A percentile compares a stretch with the other conserved stretches of the same genome.
Conservation (phyloP, 208 protist species). For the Leishmania aethiopica region DNA sequence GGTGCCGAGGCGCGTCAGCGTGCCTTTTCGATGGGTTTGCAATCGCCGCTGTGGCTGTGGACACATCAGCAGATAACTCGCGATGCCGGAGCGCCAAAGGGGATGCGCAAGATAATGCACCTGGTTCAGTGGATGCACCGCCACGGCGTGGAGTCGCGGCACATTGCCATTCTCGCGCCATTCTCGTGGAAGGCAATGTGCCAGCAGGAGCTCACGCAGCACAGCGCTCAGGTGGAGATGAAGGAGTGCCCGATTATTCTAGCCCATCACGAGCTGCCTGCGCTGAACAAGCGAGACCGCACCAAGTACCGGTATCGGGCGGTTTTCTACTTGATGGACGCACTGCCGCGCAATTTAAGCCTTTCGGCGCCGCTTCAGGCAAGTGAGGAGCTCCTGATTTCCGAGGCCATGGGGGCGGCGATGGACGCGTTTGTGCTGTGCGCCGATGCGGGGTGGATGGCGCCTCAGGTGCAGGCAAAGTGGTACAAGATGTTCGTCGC, state of each 20-base stretch:
- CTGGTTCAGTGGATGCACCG: conserved; percentile 73
- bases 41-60: conserved; percentile 86
- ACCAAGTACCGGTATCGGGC: conserved; percentile 61
- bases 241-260: conserved; percentile 48
- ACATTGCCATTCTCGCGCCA: conserved; percentile 71
- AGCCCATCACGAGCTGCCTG: conserved; percentile 77
- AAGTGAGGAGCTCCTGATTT: conserved; percentile 32
- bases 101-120: conserved; percentile 51
- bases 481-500: conserved; percentile 76
- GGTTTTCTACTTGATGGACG: conserved; percentile 70
- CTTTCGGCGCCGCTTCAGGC: conserved; percentile 26
- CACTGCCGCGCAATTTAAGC: conserved; percentile 31
- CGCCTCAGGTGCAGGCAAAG: conserved; percentile 43
- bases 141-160: conserved; percentile 45
- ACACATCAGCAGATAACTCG: conserved; percentile 51
- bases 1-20: conserved; percentile 26
- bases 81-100: conserved; percentile 34
- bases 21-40: conserved; percentile 59
- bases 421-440: conserved; percentile 67
- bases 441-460: conserved; percentile 75
- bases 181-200: conserved; percentile 51
- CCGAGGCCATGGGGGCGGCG: conserved; percentile 60
- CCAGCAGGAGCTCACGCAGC: conserved; percentile 33
- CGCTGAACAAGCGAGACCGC: conserved; percentile 65
- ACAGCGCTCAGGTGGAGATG: conserved; percentile 23